Conservation (phyloP, 1,284 basidiomycete species). For the Pascua sp. region DNA sequence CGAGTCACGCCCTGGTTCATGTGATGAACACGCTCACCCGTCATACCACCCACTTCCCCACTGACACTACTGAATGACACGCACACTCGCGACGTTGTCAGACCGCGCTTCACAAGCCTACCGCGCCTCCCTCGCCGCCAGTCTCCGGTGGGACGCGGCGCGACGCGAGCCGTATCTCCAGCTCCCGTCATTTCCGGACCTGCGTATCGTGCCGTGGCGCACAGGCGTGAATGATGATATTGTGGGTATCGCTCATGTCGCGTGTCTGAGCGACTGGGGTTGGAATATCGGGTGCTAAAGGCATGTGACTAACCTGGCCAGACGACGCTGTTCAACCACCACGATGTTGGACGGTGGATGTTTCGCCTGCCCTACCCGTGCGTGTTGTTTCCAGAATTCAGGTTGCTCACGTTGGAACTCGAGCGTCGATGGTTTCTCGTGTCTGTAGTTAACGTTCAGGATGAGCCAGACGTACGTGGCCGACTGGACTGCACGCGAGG, state of each 20-base stretch:
- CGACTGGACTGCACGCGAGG: neutral
- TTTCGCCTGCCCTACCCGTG: conserved; percentile 21
- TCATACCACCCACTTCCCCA: no score
- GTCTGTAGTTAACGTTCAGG: no score
- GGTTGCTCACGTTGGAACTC: neutral
- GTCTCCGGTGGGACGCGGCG: conserved; percentile 19
- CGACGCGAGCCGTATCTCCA: conserved; percentile 24
- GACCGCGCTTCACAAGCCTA: neutral
- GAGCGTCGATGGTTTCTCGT: no score
- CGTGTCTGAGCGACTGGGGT: no score
- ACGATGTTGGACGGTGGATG: conserved; percentile 15
- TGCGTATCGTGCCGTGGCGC: conserved; percentile 18
- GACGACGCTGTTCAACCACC: conserved; percentile 22
- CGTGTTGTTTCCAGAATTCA: conserved; percentile 5
- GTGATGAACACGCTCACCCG: neutral
- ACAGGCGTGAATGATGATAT: conserved; percentile 1
- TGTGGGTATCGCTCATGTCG: conserved; percentile 1
- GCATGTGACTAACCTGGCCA: neutral
- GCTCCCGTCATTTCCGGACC: conserved; percentile 17
- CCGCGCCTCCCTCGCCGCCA: neutral
- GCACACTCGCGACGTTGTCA: no score
- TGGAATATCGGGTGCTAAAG: no score
- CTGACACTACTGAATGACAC: no score
- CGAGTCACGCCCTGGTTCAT: no score
- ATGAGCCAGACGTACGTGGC: conserved; percentile 6